These are phyloP conservation scores for Dissoconium aciculare DNA, from an alignment of 2,329 filamentous ascomycete genomes.

Conservation along the genomic window DNA sequence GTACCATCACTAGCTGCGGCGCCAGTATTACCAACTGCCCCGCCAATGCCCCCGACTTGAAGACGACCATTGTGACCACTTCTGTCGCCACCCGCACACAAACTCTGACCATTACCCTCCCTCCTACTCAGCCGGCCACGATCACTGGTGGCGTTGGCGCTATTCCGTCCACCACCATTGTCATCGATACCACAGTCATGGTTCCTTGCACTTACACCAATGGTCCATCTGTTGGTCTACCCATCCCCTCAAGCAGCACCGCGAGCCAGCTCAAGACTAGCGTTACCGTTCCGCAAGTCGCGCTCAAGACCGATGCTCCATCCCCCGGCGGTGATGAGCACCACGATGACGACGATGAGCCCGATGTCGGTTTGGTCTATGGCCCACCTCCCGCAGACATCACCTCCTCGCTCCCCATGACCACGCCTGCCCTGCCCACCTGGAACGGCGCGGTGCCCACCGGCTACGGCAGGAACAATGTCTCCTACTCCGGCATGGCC, in stretches of 20 bases:
- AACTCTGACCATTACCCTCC: conserved; percentile 7
- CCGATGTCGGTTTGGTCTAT: conserved; percentile 11
- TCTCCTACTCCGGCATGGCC: no score
- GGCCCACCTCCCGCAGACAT: conserved; percentile 7
- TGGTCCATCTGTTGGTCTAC: conserved; percentile 20
- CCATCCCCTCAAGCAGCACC: conserved; percentile 20
- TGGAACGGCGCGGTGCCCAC: no score
- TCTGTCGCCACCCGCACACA: conserved; percentile 11
- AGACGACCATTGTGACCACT: conserved; percentile 7
- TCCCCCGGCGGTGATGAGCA: no score
- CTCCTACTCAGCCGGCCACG: conserved; percentile 10
- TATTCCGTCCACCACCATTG: conserved; percentile 28
- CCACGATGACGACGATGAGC: conserved; percentile 4
- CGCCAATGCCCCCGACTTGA: conserved; percentile 9
- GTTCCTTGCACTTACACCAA: conserved; percentile 25
- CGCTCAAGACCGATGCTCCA: conserved; percentile 10
- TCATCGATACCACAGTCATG: conserved; percentile 24
- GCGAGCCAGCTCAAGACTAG: conserved; percentile 25
- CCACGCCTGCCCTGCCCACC: not conserved
- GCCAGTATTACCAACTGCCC: conserved; percentile 26
- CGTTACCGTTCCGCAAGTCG: conserved; percentile 31
- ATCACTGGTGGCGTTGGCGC: no score
- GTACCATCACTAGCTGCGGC: conserved; percentile 29
- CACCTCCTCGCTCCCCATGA: no score
- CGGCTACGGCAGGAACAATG: no score